Evolutionary conservation across 805 yeast genomes (phyloP).

Genomic region (Ogataea nitratoaversa): DNA sequence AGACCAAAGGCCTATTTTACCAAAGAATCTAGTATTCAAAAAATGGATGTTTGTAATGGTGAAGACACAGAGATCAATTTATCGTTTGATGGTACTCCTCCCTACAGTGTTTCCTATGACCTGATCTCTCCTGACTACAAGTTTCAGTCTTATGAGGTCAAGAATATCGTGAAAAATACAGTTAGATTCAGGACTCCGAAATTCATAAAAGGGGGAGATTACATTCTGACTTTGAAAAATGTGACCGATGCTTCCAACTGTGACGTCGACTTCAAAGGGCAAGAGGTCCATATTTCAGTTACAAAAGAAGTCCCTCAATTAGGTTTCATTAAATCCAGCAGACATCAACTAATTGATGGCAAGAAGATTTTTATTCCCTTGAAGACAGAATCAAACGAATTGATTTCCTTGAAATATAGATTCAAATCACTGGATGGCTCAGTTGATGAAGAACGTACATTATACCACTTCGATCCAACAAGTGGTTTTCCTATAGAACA

Average conservation of each 20-base stretch:
- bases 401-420: constrained; percentile 30
- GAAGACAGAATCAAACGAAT: constrained; percentile 30
- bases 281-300: constrained; percentile 63
- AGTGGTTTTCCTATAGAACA: constrained; percentile 31
- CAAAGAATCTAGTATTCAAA: constrained; percentile 17
- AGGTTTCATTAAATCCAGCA: constrained; percentile 27
- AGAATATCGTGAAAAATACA: constrained; percentile 34
- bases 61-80: constrained; percentile 45
- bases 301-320: constrained; percentile 63
- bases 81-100: constrained; percentile 71
- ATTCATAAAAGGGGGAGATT: constrained; percentile 68
- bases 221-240: constrained; percentile 55
- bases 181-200: constrained; percentile 50
- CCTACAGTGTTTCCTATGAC: constrained; percentile 68
- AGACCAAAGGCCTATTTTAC: constrained; percentile 51
- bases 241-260: constrained; percentile 78
- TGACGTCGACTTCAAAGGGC: constrained; percentile 60
- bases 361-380: constrained; percentile 54
- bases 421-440: constrained; percentile 22
- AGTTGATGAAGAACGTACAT: constrained; percentile 3
- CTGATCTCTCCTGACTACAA: constrained; percentile 55
- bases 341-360: constrained; percentile 56
- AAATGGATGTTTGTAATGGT: constrained; percentile 28
- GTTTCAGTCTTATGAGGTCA: constrained; percentile 35
- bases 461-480: constrained; percentile 18